Evolutionary conservation across 108 stramenopile genomes (phyloP).

Genomic region (Cyclostephanos invisitatus): DNA sequence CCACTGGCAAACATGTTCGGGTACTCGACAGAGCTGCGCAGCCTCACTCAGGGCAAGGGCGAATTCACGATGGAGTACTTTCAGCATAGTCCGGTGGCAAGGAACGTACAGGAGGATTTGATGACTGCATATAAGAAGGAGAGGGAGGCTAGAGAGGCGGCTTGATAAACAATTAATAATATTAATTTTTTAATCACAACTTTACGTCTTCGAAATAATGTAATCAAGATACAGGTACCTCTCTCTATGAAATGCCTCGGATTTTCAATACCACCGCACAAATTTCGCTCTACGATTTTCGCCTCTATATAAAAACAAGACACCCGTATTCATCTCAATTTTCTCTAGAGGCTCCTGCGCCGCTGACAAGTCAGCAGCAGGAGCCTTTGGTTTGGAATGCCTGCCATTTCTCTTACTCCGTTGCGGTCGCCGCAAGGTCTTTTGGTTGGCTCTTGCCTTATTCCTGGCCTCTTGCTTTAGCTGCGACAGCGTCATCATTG

Average conservation of each 20-base stretch:
- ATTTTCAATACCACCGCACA: slow-evolving; percentile 42
- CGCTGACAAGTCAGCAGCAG: slow-evolving; percentile 5
- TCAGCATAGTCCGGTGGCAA: slow-evolving; percentile 85
- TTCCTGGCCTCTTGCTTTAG: slow-evolving; percentile 20
- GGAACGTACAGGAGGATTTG: slow-evolving; percentile 83
- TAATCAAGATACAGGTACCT: too few relatives aligned
- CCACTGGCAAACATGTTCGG: slow-evolving; percentile 97
- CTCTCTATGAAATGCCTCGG: too few relatives aligned
- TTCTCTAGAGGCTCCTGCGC: slow-evolving; percentile 49
- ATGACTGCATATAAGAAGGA: slow-evolving; percentile 87
- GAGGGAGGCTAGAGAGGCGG: slow-evolving; percentile 62
- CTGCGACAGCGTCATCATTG: slow-evolving; percentile 7
- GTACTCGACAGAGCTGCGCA: slow-evolving; percentile 94
- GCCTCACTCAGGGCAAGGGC: slow-evolving; percentile 97
- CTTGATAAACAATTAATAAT: slow-evolving; percentile 14
- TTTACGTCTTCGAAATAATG: too few relatives aligned
- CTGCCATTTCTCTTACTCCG: slow-evolving; percentile 9
- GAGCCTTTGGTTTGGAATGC: slow-evolving; percentile 9
- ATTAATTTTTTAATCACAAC: not conserved
- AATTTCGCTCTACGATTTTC: slow-evolving; percentile 54
- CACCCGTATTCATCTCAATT: slow-evolving; percentile 58
- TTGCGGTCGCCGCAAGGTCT: slow-evolving; percentile 2
- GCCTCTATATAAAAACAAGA: slow-evolving; percentile 61
- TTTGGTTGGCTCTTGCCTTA: not conserved
- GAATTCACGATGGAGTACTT: slow-evolving; percentile 99